Evolutionary conservation across 495 filamentous ascomycete species (phyloP).

Genomic region (Aspergillus affinis): DNA sequence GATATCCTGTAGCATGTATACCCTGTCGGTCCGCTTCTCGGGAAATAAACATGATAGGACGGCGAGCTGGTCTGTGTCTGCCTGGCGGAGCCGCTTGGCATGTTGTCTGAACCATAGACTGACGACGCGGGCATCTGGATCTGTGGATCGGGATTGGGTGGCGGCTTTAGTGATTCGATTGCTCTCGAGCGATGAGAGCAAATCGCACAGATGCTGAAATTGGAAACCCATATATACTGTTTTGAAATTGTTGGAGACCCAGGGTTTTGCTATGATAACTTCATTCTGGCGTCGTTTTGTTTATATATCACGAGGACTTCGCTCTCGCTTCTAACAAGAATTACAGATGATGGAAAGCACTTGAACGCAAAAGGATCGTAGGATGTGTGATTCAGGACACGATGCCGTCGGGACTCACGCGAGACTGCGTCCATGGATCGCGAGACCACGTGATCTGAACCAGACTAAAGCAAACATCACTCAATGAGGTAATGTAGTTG

Average conservation of each 20-base stretch:
- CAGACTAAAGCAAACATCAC: not conserved
- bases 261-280: not conserved
- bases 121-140: constrained; percentile 39
- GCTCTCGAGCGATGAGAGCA: constrained; percentile 55
- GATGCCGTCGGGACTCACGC: constrained; percentile 9
- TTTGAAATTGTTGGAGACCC: not conserved
- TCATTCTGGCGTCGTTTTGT: not conserved
- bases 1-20: constrained; percentile 63
- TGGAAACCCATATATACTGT: constrained; percentile 60
- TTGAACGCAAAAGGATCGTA: not conserved
- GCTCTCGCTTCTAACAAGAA: not conserved
- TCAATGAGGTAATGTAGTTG: not conserved
- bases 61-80: constrained; percentile 53
- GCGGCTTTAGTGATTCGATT: constrained; percentile 41
- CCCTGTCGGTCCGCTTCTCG: constrained; percentile 69
- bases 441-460: constrained; percentile 38
- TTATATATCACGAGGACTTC: not conserved
- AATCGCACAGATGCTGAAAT: constrained; percentile 59
- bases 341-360: not conserved
- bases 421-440: constrained; percentile 33
- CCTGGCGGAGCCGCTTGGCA: constrained; percentile 47
- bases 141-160: constrained; percentile 29
- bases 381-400: not conserved
- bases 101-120: constrained; percentile 63
- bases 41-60: constrained; percentile 74